Conservation (phyloP, 768 basidiomycete genomes). For the Pulveroboletus sp. region DNA sequence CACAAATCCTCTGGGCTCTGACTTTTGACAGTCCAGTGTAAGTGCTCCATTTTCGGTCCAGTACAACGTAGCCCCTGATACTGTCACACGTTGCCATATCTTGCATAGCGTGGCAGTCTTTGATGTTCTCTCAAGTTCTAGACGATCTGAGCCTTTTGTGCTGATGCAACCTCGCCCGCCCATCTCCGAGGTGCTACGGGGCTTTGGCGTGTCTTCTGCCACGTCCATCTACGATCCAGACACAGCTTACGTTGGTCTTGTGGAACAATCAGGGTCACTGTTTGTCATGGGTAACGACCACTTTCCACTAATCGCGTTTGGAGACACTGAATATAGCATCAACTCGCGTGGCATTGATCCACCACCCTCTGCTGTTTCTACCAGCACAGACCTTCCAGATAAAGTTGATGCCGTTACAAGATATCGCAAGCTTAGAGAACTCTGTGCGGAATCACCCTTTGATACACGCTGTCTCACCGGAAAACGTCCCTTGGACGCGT, state of each 20-base stretch:
- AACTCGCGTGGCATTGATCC: conserved; percentile 36
- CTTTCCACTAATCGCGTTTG: conserved; percentile 81
- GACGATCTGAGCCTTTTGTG: conserved; percentile 64
- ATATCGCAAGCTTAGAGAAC: conserved; percentile 41
- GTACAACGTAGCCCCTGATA: conserved; percentile 1
- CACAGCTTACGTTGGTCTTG: conserved; percentile 78
- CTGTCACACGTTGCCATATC: neutral
- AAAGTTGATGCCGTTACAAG: conserved; percentile 45
- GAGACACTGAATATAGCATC: conserved; percentile 39
- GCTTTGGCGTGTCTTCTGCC: conserved; percentile 32
- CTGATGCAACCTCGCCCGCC: conserved; percentile 84
- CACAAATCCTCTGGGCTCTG: conserved; percentile 55
- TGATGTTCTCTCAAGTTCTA: conserved; percentile 57
- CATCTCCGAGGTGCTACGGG: conserved; percentile 68
- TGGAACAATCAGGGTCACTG: conserved; percentile 68
- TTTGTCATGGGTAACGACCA: conserved; percentile 82
- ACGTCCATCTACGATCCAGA: conserved; percentile 44
- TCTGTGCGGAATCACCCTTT: conserved; percentile 36
- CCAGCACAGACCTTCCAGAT: conserved; percentile 34
- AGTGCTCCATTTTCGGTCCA: conserved; percentile 23
- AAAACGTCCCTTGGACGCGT: conserved; percentile 50
- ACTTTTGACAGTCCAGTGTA: conserved; percentile 69
- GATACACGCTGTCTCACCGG: conserved; percentile 66
- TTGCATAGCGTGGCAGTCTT: conserved; percentile 72
- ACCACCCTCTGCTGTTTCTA: conserved; percentile 28